phyloP scores from a whole-genome alignment of 106 monocot species.

The Dioscorea dumetorum region DNA sequence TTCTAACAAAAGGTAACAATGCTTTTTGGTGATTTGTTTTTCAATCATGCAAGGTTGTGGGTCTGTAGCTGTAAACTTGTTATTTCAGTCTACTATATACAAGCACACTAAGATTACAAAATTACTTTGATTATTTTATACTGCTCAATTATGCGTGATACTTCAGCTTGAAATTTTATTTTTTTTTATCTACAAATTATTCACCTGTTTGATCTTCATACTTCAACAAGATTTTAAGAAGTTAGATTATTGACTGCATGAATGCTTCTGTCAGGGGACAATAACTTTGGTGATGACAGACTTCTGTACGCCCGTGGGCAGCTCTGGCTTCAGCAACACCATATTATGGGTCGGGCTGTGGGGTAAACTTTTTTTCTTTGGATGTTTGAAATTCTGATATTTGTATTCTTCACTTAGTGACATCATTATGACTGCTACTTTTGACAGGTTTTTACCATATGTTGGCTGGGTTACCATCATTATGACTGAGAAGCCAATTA shows the following conservation, averaged over 20 bases:
- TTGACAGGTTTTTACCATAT: conserved; percentile 61
- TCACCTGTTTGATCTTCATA: too few species aligned
- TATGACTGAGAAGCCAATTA: conserved; percentile 66
- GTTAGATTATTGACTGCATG: background rate
- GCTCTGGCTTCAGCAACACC: conserved; percentile 87
- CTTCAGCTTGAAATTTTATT: too few species aligned
- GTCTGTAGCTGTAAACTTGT: too few species aligned
- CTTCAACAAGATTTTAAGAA: too few species aligned
- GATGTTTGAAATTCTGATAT: background rate
- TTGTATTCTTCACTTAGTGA: too few species aligned
- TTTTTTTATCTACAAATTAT: too few species aligned
- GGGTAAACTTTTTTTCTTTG: conserved; percentile 36
- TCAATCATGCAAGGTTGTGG: background rate
- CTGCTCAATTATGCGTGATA: too few species aligned
- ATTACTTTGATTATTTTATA: too few species aligned
- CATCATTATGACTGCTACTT: background rate
- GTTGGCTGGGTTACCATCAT: conserved; percentile 77
- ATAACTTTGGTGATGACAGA: conserved; percentile 82
- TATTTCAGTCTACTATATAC: too few species aligned
- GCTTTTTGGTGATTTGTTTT: background rate
- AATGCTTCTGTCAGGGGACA: conserved; percentile 54
- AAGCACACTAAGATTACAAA: too few species aligned
- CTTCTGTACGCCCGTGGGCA: conserved; percentile 80
- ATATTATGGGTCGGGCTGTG: conserved; percentile 86
- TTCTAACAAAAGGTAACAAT: conserved; percentile 67